Conservation (phyloP, 2,329 filamentous ascomycete species). For the Periconia sp. region DNA sequence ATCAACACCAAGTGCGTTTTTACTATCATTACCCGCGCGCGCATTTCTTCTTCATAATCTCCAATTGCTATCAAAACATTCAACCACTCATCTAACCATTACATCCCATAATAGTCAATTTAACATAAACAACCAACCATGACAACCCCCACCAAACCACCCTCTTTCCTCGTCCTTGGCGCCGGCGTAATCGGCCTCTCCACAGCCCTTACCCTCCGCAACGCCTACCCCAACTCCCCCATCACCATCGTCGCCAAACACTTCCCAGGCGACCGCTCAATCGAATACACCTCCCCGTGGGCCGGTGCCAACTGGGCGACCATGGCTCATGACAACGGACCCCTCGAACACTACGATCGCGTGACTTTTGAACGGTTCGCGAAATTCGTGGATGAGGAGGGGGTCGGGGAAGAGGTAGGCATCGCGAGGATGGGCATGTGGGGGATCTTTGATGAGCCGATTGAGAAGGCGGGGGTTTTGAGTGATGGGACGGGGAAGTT, state of each 20-base stretch:
- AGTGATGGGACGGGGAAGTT: constrained; percentile 41
- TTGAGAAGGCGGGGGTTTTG: constrained; percentile 38
- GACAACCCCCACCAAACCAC: not conserved
- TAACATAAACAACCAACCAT: too few relatives aligned
- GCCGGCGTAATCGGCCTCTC: constrained; percentile 70
- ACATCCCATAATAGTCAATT: too few relatives aligned
- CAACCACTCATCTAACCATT: too few relatives aligned
- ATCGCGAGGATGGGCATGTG: constrained; percentile 31
- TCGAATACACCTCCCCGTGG: constrained; percentile 89
- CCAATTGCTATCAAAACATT: too few relatives aligned
- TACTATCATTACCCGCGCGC: too few relatives aligned
- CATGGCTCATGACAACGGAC: constrained; percentile 38
- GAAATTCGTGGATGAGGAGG: constrained; percentile 25
- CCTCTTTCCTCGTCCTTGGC: constrained; percentile 39
- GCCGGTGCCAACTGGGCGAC: constrained; percentile 80
- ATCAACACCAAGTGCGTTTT: too few relatives aligned
- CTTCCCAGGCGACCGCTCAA: constrained; percentile 91
- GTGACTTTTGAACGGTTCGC: constrained; percentile 34
- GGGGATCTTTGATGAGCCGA: constrained; percentile 30
- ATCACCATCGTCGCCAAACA: constrained; percentile 81
- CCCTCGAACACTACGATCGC: constrained; percentile 32
- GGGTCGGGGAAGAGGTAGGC: constrained; percentile 25
- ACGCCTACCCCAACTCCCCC: constrained; percentile 53
- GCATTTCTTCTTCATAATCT: too few relatives aligned
- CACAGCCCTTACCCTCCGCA: constrained; percentile 62